Evolutionary conservation across 2,329 filamentous ascomycete genomes (phyloP), one percentile per base, ranked within the genome.

Genomic region (Decorospora gaudefroyi): DNA sequence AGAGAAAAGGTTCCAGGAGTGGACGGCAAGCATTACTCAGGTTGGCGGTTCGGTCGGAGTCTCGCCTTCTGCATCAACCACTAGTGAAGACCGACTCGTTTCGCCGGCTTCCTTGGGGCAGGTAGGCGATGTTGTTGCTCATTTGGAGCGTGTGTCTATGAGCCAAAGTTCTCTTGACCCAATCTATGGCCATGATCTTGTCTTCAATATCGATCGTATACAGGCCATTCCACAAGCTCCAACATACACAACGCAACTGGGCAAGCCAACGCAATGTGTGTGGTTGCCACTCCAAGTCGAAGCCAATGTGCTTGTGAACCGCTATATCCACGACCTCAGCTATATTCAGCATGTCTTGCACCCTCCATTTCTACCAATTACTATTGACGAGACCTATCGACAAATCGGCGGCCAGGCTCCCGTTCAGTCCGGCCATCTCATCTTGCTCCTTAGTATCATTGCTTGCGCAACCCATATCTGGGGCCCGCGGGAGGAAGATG

Each of bases 281-380:
- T 38, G 25, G 35, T 18, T 38, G 1, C 71, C 71, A 4, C 44
- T 58, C 10, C 49, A 62, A n/a, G 48, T 59, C 6, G 71, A 73
- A 53, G 55, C 69, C 3, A 61, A 49, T 21, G 34, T 55, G 6
- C 53, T 73, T 1, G 31, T 70, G 3, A 51, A 71, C 6, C 67
- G 66, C 45, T 72, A 67, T 27, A 35, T 69, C 6, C 26, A 38
- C 9, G 55, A 70, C 10, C 49, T 71, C 16, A 66, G 61, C 6
- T 65, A 61, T 33, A 49, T 71, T 18, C 64, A 71, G 22, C 70
- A 72, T 42, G 55, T 73, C 15, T 44, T 68, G 1, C 68, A 71
- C 32, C 35, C 23, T 4, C 69, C 66, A 2, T 64, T 64, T 0
- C 40, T 71, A 5, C 52, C 53, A 11, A 17, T 41, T 5, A 18